These are phyloP conservation scores for Yamadazyma oceani DNA, from an alignment of 1,139 yeast species.

Conservation along the genomic window DNA sequence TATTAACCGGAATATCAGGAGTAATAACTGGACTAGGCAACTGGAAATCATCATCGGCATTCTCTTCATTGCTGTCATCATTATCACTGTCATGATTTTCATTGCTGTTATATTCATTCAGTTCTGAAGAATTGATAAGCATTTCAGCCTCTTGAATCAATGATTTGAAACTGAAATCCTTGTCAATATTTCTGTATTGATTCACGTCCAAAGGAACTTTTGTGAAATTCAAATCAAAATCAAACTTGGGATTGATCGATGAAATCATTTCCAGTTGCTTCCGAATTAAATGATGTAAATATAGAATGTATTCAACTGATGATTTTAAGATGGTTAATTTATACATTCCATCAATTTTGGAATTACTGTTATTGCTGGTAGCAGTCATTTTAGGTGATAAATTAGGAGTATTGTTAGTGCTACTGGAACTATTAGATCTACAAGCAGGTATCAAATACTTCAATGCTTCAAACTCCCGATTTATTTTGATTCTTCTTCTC, in stretches of 20 bases:
- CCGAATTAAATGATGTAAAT: constrained; percentile 59
- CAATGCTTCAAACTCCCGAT: constrained; percentile 79
- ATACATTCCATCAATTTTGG: constrained; percentile 66
- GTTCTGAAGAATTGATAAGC: constrained; percentile 9
- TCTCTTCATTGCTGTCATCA: constrained; percentile 9
- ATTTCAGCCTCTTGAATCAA: constrained; percentile 9
- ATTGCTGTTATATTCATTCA: constrained; percentile 6
- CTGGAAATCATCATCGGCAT: constrained; percentile 20
- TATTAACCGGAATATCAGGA: constrained; percentile 39
- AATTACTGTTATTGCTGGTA: constrained; percentile 14
- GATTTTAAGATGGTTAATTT: constrained; percentile 78
- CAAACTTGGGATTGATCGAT: constrained; percentile 21
- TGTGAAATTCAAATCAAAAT: constrained; percentile 48
- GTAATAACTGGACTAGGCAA: constrained; percentile 46
- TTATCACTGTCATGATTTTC: constrained; percentile 8
- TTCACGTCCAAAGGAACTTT: constrained; percentile 56
- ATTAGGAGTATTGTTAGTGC: constrained; percentile 11
- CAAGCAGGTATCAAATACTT: constrained; percentile 81
- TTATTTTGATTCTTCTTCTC: constrained; percentile 73
- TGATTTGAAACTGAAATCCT: constrained; percentile 49
- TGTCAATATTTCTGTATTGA: constrained; percentile 56
- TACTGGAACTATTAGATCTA: constrained; percentile 15
- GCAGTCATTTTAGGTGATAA: constrained; percentile 11
- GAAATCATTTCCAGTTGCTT: constrained; percentile 42
- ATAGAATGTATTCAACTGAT: constrained; percentile 75